A percentile compares a stretch with the other conserved stretches of the same genome.
Conservation (phyloP, 2,329 filamentous ascomycete species). For the Coniochaeta sp. region DNA sequence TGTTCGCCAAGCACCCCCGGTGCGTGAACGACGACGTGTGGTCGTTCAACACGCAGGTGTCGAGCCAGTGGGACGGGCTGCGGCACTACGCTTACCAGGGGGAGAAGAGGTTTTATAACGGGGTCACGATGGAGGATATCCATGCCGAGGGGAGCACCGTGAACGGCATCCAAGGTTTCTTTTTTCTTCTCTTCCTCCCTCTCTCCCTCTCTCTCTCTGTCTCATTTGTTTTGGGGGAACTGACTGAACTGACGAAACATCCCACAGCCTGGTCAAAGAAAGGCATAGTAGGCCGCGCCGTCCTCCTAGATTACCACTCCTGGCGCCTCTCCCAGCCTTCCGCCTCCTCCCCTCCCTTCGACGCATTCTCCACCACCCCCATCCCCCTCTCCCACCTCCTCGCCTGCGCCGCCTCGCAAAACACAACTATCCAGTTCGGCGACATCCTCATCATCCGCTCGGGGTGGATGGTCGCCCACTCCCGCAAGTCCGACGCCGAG, state of each 20-base stretch:
- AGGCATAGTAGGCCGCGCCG: slow-evolving; percentile 49
- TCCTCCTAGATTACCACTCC: slow-evolving; percentile 45
- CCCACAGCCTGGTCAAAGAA: slow-evolving; percentile 38
- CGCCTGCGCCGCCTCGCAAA: slow-evolving; percentile 35
- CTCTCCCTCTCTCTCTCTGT: neutral
- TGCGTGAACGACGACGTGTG: slow-evolving; percentile 55
- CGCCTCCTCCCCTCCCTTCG: slow-evolving; percentile 16
- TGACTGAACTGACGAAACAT: no score
- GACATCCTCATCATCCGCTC: slow-evolving; percentile 44
- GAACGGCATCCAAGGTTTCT: slow-evolving; percentile 31
- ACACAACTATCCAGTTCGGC: slow-evolving; percentile 41
- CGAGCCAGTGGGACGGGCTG: slow-evolving; percentile 52
- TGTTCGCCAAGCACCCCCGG: slow-evolving; percentile 34
- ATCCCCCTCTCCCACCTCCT: slow-evolving; percentile 25
- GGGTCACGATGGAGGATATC: slow-evolving; percentile 30
- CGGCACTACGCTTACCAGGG: slow-evolving; percentile 43
- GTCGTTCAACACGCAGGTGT: slow-evolving; percentile 51
- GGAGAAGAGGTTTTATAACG: slow-evolving; percentile 24
- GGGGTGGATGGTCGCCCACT: slow-evolving; percentile 34
- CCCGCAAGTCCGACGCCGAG: slow-evolving; percentile 26
- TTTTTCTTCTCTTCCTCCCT: slow-evolving; percentile 1
- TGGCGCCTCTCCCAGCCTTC: slow-evolving; percentile 29
- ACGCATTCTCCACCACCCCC: slow-evolving; percentile 26
- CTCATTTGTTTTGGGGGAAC: neutral
- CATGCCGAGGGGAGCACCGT: slow-evolving; percentile 24